These are phyloP conservation scores for Eutrema heterophyllum DNA, from an alignment of 345 rosid species.

Conservation along the genomic window DNA sequence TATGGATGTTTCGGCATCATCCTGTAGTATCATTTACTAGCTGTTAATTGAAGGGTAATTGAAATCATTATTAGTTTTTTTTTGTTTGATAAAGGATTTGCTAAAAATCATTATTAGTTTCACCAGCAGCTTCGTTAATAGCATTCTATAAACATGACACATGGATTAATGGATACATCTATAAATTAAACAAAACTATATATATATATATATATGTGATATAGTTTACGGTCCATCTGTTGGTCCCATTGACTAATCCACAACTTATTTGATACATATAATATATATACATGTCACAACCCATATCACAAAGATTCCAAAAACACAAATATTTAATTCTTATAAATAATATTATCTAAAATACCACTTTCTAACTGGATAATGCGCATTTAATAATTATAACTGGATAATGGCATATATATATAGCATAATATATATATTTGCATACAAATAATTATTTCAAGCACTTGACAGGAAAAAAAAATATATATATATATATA, in stretches of 20 bases:
- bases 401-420: slow-evolving; percentile 10
- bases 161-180: background rate
- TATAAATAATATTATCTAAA: slow-evolving; percentile 6
- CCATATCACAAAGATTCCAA: slow-evolving; percentile 17
- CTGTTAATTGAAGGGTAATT: background rate
- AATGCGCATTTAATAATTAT: slow-evolving; percentile 11
- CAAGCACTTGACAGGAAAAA: background rate
- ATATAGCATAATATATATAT: background rate
- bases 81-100: background rate
- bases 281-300: background rate
- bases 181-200: background rate
- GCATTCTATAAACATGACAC: slow-evolving; percentile 17
- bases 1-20: background rate
- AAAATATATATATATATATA: background rate
- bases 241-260: slow-evolving; percentile 8
- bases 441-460: background rate
- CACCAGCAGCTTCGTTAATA: background rate
- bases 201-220: background rate
- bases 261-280: background rate
- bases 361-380: slow-evolving; percentile 21
- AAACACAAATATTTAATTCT: background rate
- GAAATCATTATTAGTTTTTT: background rate
- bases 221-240: background rate
- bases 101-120: background rate
- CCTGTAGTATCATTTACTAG: background rate